Conservation (phyloP, 1,139 yeast species). For the Candida sp. region DNA sequence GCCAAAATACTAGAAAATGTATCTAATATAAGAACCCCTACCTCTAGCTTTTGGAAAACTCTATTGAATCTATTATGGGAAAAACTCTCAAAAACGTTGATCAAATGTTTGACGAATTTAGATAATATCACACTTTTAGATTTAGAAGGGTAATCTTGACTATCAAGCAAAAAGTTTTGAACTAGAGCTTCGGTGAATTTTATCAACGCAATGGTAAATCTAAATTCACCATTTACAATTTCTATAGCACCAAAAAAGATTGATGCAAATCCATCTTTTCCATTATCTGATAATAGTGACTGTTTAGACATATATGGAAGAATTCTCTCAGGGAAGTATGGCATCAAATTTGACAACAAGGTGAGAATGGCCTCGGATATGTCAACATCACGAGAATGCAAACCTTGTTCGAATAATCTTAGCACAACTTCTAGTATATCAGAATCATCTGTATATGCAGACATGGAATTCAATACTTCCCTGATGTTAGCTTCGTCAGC, state of each 20-base stretch:
- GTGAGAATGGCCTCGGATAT: slow-evolving; percentile 47
- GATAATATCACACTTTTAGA: slow-evolving; percentile 53
- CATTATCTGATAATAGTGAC: slow-evolving; percentile 58
- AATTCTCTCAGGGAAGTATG: slow-evolving; percentile 58
- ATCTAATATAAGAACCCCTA: slow-evolving; percentile 56
- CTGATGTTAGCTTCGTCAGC: slow-evolving; percentile 36
- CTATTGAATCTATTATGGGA: slow-evolving; percentile 63
- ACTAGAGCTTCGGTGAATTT: slow-evolving; percentile 54
- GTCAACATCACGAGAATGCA: slow-evolving; percentile 50
- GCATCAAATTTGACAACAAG: slow-evolving; percentile 48
- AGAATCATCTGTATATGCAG: slow-evolving; percentile 58
- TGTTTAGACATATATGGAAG: slow-evolving; percentile 80
- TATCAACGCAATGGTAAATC: slow-evolving; percentile 58
- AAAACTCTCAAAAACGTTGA: slow-evolving; percentile 73
- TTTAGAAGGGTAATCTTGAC: slow-evolving; percentile 35
- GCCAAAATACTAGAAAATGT: slow-evolving; percentile 55
- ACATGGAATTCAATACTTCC: slow-evolving; percentile 51
- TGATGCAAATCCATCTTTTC: slow-evolving; percentile 66
- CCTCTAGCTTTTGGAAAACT: slow-evolving; percentile 55
- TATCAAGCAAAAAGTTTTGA: slow-evolving; percentile 45
- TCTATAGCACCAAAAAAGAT: slow-evolving; percentile 72
- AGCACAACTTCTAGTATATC: slow-evolving; percentile 70
- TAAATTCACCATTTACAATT: slow-evolving; percentile 63
- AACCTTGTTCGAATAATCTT: slow-evolving; percentile 64
- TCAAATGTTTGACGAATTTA: slow-evolving; percentile 53